These are phyloP conservation scores for Parasarocladium wereldwijsianum DNA, from an alignment of 2,329 filamentous ascomycete species.

Conservation along the genomic window DNA sequence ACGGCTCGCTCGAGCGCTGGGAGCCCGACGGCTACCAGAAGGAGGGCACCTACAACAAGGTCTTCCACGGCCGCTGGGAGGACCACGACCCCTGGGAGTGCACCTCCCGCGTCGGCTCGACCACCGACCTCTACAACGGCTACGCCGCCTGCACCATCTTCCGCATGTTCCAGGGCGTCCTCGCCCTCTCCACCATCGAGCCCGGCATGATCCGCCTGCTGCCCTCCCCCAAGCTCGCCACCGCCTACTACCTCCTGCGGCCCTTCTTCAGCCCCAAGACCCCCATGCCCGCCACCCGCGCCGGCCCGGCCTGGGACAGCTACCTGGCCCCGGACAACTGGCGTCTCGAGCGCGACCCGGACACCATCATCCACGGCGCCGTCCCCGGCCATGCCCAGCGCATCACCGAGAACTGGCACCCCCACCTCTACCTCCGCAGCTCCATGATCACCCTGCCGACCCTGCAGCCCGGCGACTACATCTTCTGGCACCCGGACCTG, in stretches of 20 bases:
- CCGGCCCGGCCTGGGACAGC: slow-evolving; percentile 30
- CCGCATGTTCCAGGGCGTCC: slow-evolving; percentile 43
- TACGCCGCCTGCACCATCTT: slow-evolving; percentile 42
- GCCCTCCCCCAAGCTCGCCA: slow-evolving; percentile 60
- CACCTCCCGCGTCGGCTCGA: slow-evolving; percentile 34
- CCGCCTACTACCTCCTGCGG: slow-evolving; percentile 59
- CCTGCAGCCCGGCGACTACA: slow-evolving; percentile 40
- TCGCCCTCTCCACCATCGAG: slow-evolving; percentile 38
- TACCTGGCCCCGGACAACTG: slow-evolving; percentile 34
- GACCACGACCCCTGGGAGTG: slow-evolving; percentile 41
- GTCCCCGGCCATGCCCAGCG: slow-evolving; percentile 43
- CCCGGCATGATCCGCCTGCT: slow-evolving; percentile 58
- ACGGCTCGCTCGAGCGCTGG: slow-evolving; percentile 59
- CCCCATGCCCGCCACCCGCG: slow-evolving; percentile 22
- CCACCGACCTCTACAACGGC: slow-evolving; percentile 42
- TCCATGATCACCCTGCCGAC: slow-evolving; percentile 41
- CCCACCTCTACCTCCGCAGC: slow-evolving; percentile 35
- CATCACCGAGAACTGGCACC: slow-evolving; percentile 42
- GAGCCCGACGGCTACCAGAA: slow-evolving; percentile 52
- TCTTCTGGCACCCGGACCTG: slow-evolving; percentile 43
- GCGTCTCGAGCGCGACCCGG: slow-evolving; percentile 30
- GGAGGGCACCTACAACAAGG: slow-evolving; percentile 36
- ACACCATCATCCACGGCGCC: slow-evolving; percentile 42
- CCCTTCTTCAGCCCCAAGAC: slow-evolving; percentile 36
- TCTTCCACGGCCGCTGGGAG: slow-evolving; percentile 41